Evolutionary conservation across 2,329 filamentous ascomycete genomes (phyloP).

Genomic region (Mycosphaerella arachidis): DNA sequence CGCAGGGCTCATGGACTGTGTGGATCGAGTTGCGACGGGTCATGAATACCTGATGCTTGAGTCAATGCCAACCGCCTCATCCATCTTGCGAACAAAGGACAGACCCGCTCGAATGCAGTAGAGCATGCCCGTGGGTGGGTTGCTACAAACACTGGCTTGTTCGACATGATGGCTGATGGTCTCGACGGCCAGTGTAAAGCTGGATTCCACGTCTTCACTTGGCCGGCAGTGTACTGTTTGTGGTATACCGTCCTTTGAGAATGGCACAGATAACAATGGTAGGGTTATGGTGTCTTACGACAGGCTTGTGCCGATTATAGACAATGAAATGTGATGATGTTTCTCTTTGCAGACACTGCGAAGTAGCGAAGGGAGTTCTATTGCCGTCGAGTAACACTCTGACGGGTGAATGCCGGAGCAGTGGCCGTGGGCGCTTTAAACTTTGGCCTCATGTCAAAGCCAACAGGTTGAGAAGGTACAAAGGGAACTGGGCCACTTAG

Average conservation of each 20-base stretch:
- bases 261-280: neutral
- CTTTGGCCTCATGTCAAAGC: neutral
- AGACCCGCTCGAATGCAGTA: conserved; percentile 91
- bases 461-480: conserved; percentile 7
- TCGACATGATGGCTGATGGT: conserved; percentile 53
- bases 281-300: neutral
- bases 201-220: conserved; percentile 12
- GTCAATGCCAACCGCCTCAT: neutral
- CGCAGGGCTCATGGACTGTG: conserved; percentile 93
- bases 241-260: neutral
- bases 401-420: neutral
- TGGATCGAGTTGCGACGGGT: conserved; percentile 75
- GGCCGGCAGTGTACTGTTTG: neutral
- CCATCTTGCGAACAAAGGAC: conserved; percentile 25
- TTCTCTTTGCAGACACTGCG: neutral
- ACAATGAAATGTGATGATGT: conserved; percentile 3
- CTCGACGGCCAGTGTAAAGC: conserved; percentile 9
- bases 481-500: neutral
- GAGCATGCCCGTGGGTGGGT: conserved; percentile 95
- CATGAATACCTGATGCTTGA: conserved; percentile 81
- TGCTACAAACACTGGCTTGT: conserved; percentile 81
- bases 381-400: neutral
- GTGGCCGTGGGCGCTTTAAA: neutral
- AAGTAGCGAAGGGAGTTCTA: neutral
- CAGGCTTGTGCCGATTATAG: neutral